Conservation (phyloP, 1,139 yeast species). For the Yamadazyma kanchanaburiensis region DNA sequence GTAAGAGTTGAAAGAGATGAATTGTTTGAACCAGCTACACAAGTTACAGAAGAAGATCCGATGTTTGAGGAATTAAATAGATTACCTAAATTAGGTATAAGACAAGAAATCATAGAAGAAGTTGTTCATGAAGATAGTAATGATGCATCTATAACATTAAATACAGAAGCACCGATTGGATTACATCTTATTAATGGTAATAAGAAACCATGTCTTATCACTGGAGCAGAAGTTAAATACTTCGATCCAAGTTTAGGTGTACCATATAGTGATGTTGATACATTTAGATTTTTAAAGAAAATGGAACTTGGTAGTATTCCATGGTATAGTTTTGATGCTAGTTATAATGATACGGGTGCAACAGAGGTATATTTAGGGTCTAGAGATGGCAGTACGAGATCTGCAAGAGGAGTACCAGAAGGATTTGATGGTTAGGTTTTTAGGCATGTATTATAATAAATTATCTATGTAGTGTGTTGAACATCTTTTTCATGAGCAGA, state of each 20-base stretch:
- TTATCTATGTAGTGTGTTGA: constrained; percentile 33
- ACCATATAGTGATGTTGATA: constrained; percentile 81
- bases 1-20: constrained; percentile 36
- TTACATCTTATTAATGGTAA: constrained; percentile 68
- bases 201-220: constrained; percentile 69
- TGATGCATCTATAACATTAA: constrained; percentile 47
- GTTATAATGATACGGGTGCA: constrained; percentile 57
- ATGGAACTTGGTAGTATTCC: constrained; percentile 63
- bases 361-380: constrained; percentile 55
- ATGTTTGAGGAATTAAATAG: constrained; percentile 50
- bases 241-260: constrained; percentile 85
- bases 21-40: constrained; percentile 30
- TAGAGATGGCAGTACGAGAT: constrained; percentile 47
- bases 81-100: constrained; percentile 65
- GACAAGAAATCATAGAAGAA: constrained; percentile 46
- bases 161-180: constrained; percentile 72
- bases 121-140: constrained; percentile 35
- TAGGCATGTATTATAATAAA: constrained; percentile 1
- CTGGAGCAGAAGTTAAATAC: constrained; percentile 77
- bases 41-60: constrained; percentile 34
- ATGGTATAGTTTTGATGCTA: constrained; percentile 56
- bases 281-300: constrained; percentile 66
- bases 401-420: constrained; percentile 87
- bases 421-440: constrained; percentile 49
- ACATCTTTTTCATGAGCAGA: constrained; percentile 58